A percentile compares a stretch with the other conserved stretches of the same genome.
Conservation (phyloP, 164 flowering plant species). For the Chimonanthus salicifolius region DNA sequence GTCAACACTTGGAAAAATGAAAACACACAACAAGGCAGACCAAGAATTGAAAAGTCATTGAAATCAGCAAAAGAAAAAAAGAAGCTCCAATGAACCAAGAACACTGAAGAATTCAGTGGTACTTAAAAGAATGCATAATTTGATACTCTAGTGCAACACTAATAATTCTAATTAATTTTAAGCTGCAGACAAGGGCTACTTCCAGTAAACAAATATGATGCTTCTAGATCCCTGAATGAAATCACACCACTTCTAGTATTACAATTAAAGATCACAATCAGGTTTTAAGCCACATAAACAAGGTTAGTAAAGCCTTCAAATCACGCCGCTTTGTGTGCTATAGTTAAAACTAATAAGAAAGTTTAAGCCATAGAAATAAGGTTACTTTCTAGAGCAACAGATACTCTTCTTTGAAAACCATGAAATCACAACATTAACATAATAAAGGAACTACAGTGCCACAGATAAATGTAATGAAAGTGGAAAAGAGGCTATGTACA, state of each 20-base stretch:
- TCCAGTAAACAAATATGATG: not conserved
- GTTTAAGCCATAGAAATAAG: too few relatives aligned
- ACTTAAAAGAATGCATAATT: not conserved
- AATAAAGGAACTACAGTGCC: not conserved
- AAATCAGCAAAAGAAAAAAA: too few relatives aligned
- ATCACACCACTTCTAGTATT: too few relatives aligned
- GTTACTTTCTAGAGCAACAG: not conserved
- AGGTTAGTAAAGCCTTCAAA: too few relatives aligned
- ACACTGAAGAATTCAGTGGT: not conserved
- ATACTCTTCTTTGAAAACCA: not conserved
- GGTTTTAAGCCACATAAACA: too few relatives aligned
- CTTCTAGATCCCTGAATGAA: too few relatives aligned
- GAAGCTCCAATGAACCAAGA: too few relatives aligned
- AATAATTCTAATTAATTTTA: too few relatives aligned
- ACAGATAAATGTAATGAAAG: not conserved
- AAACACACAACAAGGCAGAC: not conserved
- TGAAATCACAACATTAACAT: not conserved
- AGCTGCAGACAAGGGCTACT: not conserved
- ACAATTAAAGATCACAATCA: not conserved
- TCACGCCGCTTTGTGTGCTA: too few relatives aligned
- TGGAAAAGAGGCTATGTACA: conserved; percentile 30
- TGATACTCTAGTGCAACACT: not conserved
- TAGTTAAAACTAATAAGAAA: too few relatives aligned
- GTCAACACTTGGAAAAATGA: not conserved
- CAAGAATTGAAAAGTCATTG: too few relatives aligned